These are phyloP conservation scores for Cicer pinnatifidum DNA, from an alignment of 306 rosid species.

Conservation along the genomic window DNA sequence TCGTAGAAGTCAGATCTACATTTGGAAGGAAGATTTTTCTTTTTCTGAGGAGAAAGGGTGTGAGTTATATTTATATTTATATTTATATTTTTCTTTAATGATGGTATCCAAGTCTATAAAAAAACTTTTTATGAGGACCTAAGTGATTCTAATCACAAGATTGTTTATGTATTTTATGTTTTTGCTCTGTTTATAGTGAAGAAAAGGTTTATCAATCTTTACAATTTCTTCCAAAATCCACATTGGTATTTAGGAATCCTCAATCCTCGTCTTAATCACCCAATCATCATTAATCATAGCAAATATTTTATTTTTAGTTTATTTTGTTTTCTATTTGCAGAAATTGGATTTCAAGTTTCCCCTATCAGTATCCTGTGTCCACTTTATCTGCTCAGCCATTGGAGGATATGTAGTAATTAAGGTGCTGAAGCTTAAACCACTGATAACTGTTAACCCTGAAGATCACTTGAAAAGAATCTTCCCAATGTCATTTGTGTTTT, in stretches of 20 bases:
- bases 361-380: conserved; percentile 81
- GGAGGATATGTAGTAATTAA: conserved; percentile 82
- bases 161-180: conserved; percentile 18
- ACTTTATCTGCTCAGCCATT: conserved; percentile 89
- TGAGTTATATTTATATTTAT: not conserved
- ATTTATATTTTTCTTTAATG: conserved; percentile 6
- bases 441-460: conserved; percentile 81
- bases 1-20: conserved; percentile 1
- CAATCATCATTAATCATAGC: conserved; percentile 31
- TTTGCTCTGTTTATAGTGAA: conserved; percentile 18
- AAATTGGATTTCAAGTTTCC: conserved; percentile 99
- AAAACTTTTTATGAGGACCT: not conserved
- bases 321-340: conserved; percentile 51
- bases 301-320: conserved; percentile 14
- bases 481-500: conserved; percentile 98
- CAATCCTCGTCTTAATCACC: not conserved
- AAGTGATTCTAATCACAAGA: conserved; percentile 21
- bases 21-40: not conserved
- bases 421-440: conserved; percentile 85
- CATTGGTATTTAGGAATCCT: conserved; percentile 17
- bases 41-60: not conserved
- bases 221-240: conserved; percentile 21
- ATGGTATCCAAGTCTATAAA: not conserved
- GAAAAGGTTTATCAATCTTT: conserved; percentile 24
- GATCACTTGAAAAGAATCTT: conserved; percentile 97